Evolutionary conservation across 2,329 filamentous ascomycete species (phyloP), one percentile per base, ranked within the genome.

Genomic region (Cladosporium sp.): DNA sequence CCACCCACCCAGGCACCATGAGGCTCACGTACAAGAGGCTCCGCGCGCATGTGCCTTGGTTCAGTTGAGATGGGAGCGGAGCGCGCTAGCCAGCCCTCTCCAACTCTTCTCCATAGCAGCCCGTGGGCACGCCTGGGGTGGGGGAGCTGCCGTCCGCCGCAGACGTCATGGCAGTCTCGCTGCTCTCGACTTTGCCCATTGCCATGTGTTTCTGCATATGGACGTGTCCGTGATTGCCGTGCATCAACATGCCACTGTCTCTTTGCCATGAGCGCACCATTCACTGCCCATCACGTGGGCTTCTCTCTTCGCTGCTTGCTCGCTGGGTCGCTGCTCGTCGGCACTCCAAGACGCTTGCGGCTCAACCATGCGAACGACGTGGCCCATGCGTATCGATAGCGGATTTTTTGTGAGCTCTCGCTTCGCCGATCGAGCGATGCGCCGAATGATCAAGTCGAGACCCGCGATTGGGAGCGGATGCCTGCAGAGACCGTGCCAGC

Each of bases 311-410:
- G 42, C 20, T 45, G 8, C 42, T 24, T 13, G 22, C 42, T 22
- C 17, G 51, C 45, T 45, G 51, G 25, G 51, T n/a, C 24, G n/a
- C 9, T 44, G 22, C 25, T 45, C 22, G 25, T 22, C 28, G 36
- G 42, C 40, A 24, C 40, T 55, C 52, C 52, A 55, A 55, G 52
- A 47, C 52, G 47, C 24, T 55, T 40, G 52, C 52, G 52, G 52
- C 52, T 55, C 52, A 55, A 55, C 51, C 32, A 55, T 45, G 52
- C 20, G 40, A 47, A 24, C 17, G 22, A 17, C 39, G 12, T 37
- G 52, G 52, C 28, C 52, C 52, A 42, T 47, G 52, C 52, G 51
- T 55, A 55, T 55, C 52, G 52, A 55, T 55, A 47, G 39, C 15
- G 39, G 39, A 47, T 45, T 55, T 53, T 53, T 53, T 53, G 50